These are phyloP conservation scores for Clavispora vitiphila DNA, from an alignment of 805 yeast genomes.

Conservation along the genomic window DNA sequence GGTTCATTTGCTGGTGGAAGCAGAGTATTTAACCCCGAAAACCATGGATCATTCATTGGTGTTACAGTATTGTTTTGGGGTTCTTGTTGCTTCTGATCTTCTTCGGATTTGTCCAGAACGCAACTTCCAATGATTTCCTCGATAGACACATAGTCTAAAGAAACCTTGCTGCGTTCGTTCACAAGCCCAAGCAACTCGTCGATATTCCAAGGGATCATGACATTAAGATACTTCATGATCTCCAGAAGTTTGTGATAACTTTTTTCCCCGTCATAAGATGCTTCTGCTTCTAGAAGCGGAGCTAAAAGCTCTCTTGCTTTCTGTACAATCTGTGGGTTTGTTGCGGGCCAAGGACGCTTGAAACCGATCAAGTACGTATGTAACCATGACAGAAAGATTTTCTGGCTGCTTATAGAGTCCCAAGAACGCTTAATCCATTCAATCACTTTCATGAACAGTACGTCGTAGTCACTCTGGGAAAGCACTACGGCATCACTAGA, in stretches of 20 bases:
- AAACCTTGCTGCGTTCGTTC: conserved; percentile 38
- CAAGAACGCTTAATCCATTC: conserved; percentile 57
- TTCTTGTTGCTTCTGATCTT: background rate
- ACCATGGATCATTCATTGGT: background rate
- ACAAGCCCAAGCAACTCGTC: conserved; percentile 49
- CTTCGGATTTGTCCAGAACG: conserved; percentile 37
- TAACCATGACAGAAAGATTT: conserved; percentile 31
- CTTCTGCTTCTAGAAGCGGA: conserved; percentile 8
- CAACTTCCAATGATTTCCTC: conserved; percentile 61
- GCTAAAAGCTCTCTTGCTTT: conserved; percentile 12
- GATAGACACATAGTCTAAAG: conserved; percentile 48
- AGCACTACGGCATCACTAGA: conserved; percentile 21
- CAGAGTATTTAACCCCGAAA: background rate
- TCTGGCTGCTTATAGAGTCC: conserved; percentile 36
- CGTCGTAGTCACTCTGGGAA: conserved; percentile 37
- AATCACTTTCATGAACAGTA: conserved; percentile 52
- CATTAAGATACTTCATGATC: conserved; percentile 45
- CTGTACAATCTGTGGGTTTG: conserved; percentile 7
- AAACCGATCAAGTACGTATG: conserved; percentile 30
- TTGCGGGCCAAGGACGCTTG: conserved; percentile 25
- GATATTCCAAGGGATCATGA: conserved; percentile 54
- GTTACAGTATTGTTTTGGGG: background rate
- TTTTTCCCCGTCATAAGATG: conserved; percentile 15
- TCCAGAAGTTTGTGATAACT: conserved; percentile 40
- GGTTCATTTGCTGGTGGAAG: background rate